phyloP scores from a whole-genome alignment of 345 rosid genomes.

The Leavenworthia alabamica region DNA sequence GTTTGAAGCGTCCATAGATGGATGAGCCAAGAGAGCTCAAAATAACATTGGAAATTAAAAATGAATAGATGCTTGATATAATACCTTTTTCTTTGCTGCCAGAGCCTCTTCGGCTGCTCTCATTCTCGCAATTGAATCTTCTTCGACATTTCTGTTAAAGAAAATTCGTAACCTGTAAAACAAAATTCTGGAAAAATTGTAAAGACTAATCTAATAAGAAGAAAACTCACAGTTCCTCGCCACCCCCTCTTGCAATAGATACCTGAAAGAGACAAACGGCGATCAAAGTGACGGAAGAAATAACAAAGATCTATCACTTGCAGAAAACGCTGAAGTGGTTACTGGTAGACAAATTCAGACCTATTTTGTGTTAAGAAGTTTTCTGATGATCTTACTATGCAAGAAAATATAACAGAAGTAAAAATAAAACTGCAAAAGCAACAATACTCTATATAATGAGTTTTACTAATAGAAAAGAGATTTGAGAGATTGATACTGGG shows the following conservation, averaged over 20 bases:
- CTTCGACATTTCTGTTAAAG: conserved; percentile 49
- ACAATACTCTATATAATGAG: background rate
- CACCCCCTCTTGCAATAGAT: conserved; percentile 40
- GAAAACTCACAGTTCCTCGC: conserved; percentile 32
- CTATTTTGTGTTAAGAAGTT: background rate
- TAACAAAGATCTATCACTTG: conserved; percentile 1
- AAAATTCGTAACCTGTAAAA: conserved; percentile 24
- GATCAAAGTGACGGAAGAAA: conserved; percentile 6
- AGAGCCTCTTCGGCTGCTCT: conserved; percentile 84
- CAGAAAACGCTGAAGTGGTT: background rate
- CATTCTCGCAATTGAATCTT: conserved; percentile 74
- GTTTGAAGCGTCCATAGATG: background rate
- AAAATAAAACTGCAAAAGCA: background rate
- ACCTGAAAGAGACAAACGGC: conserved; percentile 39
- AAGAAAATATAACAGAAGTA: background rate
- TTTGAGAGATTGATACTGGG: background rate
- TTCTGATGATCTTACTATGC: no score
- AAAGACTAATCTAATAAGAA: conserved; percentile 5
- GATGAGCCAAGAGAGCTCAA: background rate
- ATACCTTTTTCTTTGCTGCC: conserved; percentile 74
- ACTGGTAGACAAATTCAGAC: background rate
- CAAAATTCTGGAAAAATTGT: conserved; percentile 1
- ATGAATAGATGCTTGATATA: background rate
- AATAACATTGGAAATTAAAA: background rate
- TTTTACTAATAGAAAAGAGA: background rate